phyloP scores from a whole-genome alignment of 495 filamentous ascomycete genomes.

The Barbatosphaeria neglecta region DNA sequence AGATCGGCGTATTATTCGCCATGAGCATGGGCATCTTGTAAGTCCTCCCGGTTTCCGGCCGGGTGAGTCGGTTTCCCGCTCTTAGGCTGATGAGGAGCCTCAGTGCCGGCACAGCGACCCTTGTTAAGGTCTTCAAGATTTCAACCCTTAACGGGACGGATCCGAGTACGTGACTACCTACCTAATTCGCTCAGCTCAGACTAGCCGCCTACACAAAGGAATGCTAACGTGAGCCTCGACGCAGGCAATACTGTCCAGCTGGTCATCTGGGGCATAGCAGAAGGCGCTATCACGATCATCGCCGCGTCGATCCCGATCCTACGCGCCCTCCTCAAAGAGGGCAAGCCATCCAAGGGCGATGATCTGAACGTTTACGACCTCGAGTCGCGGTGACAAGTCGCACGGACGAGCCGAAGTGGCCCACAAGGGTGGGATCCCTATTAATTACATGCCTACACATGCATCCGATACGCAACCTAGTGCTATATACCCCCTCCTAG shows the following conservation, averaged over 20 bases:
- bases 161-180: neutral
- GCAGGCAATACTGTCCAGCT: conserved; percentile 7
- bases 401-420: no score
- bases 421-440: no score
- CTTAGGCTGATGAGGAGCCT: neutral
- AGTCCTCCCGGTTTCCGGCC: neutral
- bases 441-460: no score
- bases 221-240: neutral
- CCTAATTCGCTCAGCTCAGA: neutral
- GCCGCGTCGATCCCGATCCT: conserved; percentile 3
- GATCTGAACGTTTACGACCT: neutral
- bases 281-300: conserved; percentile 1
- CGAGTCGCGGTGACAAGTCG: neutral
- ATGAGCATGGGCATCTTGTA: conserved; percentile 12
- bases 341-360: neutral
- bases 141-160: conserved; percentile 1
- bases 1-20: conserved; percentile 9
- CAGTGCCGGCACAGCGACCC: conserved; percentile 9
- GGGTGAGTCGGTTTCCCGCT: neutral
- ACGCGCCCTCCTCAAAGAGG: conserved; percentile 1
- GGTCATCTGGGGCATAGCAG: conserved; percentile 1
- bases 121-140: conserved; percentile 9
- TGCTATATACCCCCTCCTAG: no score
- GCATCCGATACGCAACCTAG: no score
- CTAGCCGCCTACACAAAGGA: neutral